Evolutionary conservation across 805 yeast species (phyloP).

Genomic region (Lipomyces oligophaga): DNA sequence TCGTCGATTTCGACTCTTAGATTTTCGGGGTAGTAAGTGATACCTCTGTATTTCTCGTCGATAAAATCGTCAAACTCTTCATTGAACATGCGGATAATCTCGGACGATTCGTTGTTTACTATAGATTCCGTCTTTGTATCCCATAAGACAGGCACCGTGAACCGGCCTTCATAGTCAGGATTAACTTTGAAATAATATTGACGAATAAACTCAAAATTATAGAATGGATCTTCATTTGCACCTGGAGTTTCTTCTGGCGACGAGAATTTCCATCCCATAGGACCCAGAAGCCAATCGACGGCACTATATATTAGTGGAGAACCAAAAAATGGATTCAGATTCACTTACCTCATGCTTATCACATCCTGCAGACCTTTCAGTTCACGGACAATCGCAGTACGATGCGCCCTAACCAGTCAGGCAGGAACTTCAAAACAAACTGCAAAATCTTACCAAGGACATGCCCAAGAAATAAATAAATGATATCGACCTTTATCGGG

Average conservation of each 20-base stretch:
- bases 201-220: constrained; percentile 57
- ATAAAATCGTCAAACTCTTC: constrained; percentile 55
- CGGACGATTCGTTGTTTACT: constrained; percentile 89
- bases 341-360: constrained; percentile 37
- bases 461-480: constrained; percentile 81
- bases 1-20: constrained; percentile 62
- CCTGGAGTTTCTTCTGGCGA: constrained; percentile 47
- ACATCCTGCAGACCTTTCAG: constrained; percentile 66
- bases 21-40: constrained; percentile 61
- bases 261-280: constrained; percentile 83
- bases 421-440: constrained; percentile 28
- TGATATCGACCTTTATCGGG: constrained; percentile 84
- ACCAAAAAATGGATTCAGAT: constrained; percentile 41
- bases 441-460: constrained; percentile 95
- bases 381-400: constrained; percentile 67
- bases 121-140: constrained; percentile 77
- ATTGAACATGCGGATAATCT: constrained; percentile 79
- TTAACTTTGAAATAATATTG: constrained; percentile 73
- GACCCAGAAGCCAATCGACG: constrained; percentile 89
- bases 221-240: constrained; percentile 55
- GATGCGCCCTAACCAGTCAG: constrained; percentile 54
- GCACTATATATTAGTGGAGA: constrained; percentile 47
- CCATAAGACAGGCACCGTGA: constrained; percentile 92
- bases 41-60: constrained; percentile 45
- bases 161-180: constrained; percentile 73